Evolutionary conservation across 1,284 basidiomycete genomes (phyloP), one percentile per base, ranked within the genome.

Genomic region (Coniferiporia sulphurascens): DNA sequence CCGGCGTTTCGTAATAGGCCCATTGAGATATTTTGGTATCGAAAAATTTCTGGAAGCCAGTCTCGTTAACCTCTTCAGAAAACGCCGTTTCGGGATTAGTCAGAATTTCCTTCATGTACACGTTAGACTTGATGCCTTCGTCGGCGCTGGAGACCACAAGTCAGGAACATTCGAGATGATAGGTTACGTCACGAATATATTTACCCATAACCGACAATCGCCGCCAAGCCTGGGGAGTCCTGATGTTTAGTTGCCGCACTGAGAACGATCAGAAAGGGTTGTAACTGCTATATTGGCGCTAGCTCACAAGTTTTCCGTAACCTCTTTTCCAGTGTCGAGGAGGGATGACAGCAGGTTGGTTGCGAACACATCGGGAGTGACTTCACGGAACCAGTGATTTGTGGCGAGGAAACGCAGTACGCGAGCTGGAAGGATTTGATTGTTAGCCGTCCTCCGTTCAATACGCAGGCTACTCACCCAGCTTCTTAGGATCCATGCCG

Each of bases 21-120:
- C 69, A 77, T 10, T 71, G 48, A 0, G 68, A 59, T 15, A 62
- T 58, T 1, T 68, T 61, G 9, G 64, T 62, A 4, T 65, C 58
- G 48, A 71, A 63, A 0, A 70, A 74, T 5, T 63, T 58, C 36
- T 69, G 67, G 58, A 74, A 68, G 5, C 76, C 65, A 0, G 73
- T 53, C 0, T 68, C 58, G 17, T 63, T 65, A 0, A 70, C 64
- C n/a, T 72, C 68, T 13, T 62, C 65, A 0, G 74, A 74, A 27
- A 62, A 60, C 2, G 67, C 65, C 1, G 70, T 69, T 8, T 62
- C 54, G 0, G 75, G 71, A 45, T 76, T 72, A 1, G 65, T 60
- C 6, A 78, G 56, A 7, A 63, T 65, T 53, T 79, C 76, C 22
- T 69, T 62, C 4, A 75, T 55, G 59, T 73, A 73, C 0, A 69